A percentile compares a stretch with the other conserved stretches of the same genome.
phyloP scores from a whole-genome alignment of 1,284 basidiomycete species.

The Kwoniella shivajii region DNA sequence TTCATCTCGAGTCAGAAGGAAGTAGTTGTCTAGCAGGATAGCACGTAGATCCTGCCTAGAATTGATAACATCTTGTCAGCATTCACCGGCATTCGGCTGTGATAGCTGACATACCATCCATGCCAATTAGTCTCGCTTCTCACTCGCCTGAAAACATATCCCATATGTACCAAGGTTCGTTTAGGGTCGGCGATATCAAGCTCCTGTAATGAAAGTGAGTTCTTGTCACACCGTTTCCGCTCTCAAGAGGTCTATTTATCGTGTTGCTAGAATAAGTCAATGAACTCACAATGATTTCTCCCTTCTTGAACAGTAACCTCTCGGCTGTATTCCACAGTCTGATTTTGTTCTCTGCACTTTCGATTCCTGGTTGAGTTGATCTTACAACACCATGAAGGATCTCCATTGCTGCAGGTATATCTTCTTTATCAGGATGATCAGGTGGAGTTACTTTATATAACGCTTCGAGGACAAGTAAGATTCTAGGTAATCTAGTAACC shows the following conservation, averaged over 20 bases:
- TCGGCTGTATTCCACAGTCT: slow-evolving; percentile 77
- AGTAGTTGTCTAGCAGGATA: slow-evolving; percentile 44
- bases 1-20: slow-evolving; percentile 39
- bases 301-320: slow-evolving; percentile 68
- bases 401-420: slow-evolving; percentile 44
- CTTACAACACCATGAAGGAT: slow-evolving; percentile 28
- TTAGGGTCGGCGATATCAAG: slow-evolving; percentile 70
- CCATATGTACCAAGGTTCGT: slow-evolving; percentile 67
- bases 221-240: too few species aligned
- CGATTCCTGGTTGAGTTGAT: slow-evolving; percentile 66
- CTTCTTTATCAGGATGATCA: slow-evolving; percentile 41
- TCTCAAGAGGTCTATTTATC: too few species aligned
- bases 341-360: slow-evolving; percentile 77
- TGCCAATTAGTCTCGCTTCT: slow-evolving; percentile 46
- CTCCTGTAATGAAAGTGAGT: slow-evolving; percentile 59
- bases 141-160: slow-evolving; percentile 50
- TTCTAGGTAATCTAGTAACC: slow-evolving; percentile 74
- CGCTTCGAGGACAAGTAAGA: slow-evolving; percentile 71
- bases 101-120: slow-evolving; percentile 30
- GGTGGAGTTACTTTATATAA: slow-evolving; percentile 63
- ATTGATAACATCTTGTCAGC: not conserved
- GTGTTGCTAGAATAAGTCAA: not conserved
- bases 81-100: too few species aligned
- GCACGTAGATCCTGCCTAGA: slow-evolving; percentile 43
- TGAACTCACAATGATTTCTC: slow-evolving; percentile 70